phyloP scores from a whole-genome alignment of 768 basidiomycete species.

The Phlegmacium glaucopus region DNA sequence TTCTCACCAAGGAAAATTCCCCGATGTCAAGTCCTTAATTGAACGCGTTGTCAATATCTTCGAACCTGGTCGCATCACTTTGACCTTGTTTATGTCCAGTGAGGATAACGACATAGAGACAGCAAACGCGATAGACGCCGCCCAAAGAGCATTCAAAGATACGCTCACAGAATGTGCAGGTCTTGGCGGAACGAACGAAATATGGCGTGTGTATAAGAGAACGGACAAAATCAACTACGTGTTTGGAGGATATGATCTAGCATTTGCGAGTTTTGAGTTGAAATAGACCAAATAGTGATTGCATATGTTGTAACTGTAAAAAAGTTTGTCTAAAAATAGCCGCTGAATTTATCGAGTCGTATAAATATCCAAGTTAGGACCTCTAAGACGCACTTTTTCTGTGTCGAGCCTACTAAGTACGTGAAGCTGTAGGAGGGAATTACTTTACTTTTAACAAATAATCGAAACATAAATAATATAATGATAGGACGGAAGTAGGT shows the following conservation, averaged over 20 bases:
- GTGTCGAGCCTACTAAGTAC: too few relatives aligned
- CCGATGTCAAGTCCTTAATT: constrained; percentile 78
- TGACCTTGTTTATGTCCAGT: constrained; percentile 90
- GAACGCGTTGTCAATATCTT: constrained; percentile 91
- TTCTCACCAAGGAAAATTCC: constrained; percentile 41
- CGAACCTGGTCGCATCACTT: constrained; percentile 77
- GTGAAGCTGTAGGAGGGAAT: too few relatives aligned
- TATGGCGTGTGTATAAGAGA: constrained; percentile 53
- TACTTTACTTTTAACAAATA: neutral
- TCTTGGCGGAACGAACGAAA: neutral
- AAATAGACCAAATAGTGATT: constrained; percentile 13
- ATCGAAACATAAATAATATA: neutral
- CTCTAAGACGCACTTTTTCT: too few relatives aligned
- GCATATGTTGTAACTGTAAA: constrained; percentile 8
- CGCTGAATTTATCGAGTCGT: neutral
- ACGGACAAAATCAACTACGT: constrained; percentile 99
- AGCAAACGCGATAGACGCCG: constrained; percentile 62
- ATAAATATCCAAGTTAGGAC: neutral
- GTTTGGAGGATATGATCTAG: constrained; percentile 88
- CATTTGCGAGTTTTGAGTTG: constrained; percentile 82
- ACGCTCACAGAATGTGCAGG: constrained; percentile 45
- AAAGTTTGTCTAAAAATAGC: neutral
- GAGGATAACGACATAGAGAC: constrained; percentile 43
- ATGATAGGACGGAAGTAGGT: neutral
- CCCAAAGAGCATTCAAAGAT: constrained; percentile 67